Percentiles rank a stretch among this genome's conserved stretches.
These are phyloP conservation scores for Diospyros lotus DNA, from an alignment of 148 eudicot genomes.

Conservation along the genomic window DNA sequence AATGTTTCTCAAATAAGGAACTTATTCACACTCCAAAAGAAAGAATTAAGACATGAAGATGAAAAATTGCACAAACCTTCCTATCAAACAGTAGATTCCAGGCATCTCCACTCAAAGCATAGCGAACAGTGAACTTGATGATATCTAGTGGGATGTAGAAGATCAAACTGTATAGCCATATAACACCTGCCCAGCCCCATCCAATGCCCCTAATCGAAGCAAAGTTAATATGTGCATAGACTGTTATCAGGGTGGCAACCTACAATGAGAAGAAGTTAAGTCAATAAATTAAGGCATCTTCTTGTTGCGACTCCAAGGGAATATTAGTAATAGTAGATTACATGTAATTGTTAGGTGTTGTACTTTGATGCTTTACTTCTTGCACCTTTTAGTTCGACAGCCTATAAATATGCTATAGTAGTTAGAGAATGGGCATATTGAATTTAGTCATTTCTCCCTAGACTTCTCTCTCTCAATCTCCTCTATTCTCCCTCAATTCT, in stretches of 20 bases:
- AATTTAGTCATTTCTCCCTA: constrained; percentile 3
- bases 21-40: not conserved
- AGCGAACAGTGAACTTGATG: constrained; percentile 56
- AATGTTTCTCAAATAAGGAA: not conserved
- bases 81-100: constrained; percentile 60
- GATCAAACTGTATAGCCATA: constrained; percentile 65
- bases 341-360: no score
- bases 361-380: no score
- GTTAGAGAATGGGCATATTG: no score
- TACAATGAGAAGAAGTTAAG: constrained; percentile 4
- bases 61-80: constrained; percentile 40
- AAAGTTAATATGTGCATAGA: constrained; percentile 62
- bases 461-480: not conserved
- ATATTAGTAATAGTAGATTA: no score
- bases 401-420: no score
- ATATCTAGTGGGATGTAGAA: constrained; percentile 67
- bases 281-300: no score
- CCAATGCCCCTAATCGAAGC: constrained; percentile 73
- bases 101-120: constrained; percentile 56
- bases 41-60: not conserved
- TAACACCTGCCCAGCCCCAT: constrained; percentile 82
- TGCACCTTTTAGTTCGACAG: no score
- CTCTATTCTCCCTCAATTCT: not conserved
- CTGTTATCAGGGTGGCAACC: constrained; percentile 76
- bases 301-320: no score